Conservation (phyloP, 1,284 basidiomycete genomes). For the Cutaneotrichosporon dermatis region DNA sequence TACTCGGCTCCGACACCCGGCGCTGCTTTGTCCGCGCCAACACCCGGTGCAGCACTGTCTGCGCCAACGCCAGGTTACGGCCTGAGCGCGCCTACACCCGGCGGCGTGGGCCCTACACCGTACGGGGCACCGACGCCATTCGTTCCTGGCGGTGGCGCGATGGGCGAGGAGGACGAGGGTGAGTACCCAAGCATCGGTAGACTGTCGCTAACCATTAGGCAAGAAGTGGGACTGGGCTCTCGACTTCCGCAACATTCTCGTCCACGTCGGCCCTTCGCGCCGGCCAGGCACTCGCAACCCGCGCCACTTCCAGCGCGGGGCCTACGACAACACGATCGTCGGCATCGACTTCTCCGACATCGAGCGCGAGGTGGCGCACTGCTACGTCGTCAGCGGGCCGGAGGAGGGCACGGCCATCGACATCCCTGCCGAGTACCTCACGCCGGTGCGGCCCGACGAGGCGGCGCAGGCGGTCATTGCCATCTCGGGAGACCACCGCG, state of each 20-base stretch:
- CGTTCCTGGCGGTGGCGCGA: conserved; percentile 5
- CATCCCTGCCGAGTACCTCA: conserved; percentile 40
- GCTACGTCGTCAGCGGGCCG: conserved; percentile 23
- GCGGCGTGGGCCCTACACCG: conserved; percentile 50
- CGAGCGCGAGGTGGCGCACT: conserved; percentile 10
- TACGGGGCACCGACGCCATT: conserved; percentile 25
- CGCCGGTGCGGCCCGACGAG: conserved; percentile 32
- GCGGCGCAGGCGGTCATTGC: conserved; percentile 38
- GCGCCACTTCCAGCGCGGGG: conserved; percentile 42
- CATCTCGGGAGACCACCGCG: conserved; percentile 31
- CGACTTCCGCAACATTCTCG: conserved; percentile 46
- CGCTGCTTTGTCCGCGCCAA: conserved; percentile 44
- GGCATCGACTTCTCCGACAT: conserved; percentile 27
- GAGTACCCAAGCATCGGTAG: neutral
- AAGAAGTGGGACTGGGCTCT: conserved; percentile 44
- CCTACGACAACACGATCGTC: conserved; percentile 32
- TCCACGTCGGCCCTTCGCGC: conserved; percentile 36
- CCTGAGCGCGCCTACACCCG: conserved; percentile 18
- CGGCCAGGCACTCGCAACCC: conserved; percentile 34
- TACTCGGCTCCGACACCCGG: conserved; percentile 51
- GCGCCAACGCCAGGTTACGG: conserved; percentile 42
- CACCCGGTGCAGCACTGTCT: conserved; percentile 47
- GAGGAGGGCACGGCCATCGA: conserved; percentile 28
- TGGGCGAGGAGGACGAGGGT: neutral
- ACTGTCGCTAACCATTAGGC: conserved; percentile 7